A percentile compares a stretch with the other conserved stretches of the same genome.
phyloP scores from a whole-genome alignment of 495 filamentous ascomycete species.

The Trypethelium eluteriae region DNA sequence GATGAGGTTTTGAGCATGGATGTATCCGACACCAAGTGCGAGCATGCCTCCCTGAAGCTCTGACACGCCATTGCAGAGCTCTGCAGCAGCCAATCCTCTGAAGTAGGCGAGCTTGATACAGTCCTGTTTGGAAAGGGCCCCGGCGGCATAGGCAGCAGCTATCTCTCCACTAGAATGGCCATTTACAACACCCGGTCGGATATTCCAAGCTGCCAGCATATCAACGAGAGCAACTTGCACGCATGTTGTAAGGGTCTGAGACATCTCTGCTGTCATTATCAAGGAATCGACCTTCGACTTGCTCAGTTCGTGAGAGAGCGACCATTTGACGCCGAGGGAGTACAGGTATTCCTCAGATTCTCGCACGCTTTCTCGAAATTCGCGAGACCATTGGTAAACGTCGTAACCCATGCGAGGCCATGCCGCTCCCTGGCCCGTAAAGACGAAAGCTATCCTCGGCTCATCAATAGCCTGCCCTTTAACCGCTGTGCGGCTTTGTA shows the following conservation, averaged over 20 bases:
- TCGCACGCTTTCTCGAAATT: constrained; percentile 1
- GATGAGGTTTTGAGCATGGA: background rate
- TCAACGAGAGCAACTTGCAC: constrained; percentile 25
- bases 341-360: background rate
- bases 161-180: constrained; percentile 62
- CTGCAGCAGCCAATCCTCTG: constrained; percentile 27
- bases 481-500: background rate
- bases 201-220: constrained; percentile 26
- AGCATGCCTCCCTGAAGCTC: background rate
- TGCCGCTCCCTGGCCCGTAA: constrained; percentile 45
- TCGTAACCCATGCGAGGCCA: constrained; percentile 24
- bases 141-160: constrained; percentile 54
- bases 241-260: constrained; percentile 27
- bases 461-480: background rate
- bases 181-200: constrained; percentile 37
- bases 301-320: constrained; percentile 19
- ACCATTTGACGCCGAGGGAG: constrained; percentile 9
- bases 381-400: constrained; percentile 2
- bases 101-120: constrained; percentile 41
- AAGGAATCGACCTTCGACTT: constrained; percentile 22
- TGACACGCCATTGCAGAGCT: background rate
- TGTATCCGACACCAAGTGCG: constrained; percentile 20
- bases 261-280: constrained; percentile 18
- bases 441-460: constrained; percentile 23
- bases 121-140: constrained; percentile 39